Evolutionary conservation across 352 stramenopile genomes (phyloP).

Genomic region (Phytophthora foliorum): DNA sequence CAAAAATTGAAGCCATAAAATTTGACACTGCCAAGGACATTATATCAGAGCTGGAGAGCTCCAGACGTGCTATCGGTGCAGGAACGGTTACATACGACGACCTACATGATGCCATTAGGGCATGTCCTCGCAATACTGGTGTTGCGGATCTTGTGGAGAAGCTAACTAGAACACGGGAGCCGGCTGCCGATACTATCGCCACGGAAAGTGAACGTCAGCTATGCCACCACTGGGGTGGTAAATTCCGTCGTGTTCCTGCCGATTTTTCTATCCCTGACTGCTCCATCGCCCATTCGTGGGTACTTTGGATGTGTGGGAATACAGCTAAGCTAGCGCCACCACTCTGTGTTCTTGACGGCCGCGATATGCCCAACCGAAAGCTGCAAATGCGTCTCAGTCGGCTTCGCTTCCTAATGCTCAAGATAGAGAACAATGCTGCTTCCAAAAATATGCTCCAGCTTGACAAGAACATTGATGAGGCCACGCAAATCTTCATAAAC

Average conservation of each 20-base stretch:
- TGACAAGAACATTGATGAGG: neutral
- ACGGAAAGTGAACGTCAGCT: neutral
- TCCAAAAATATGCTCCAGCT: slow-evolving; percentile 5
- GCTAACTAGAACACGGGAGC: neutral
- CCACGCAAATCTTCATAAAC: neutral
- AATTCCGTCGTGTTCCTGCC: slow-evolving; percentile 10
- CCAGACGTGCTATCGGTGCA: slow-evolving; percentile 20
- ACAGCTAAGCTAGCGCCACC: slow-evolving; percentile 5
- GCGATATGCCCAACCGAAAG: slow-evolving; percentile 12
- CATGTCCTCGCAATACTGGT: slow-evolving; percentile 2
- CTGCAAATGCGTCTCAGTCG: slow-evolving; percentile 20
- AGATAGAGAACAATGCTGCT: slow-evolving; percentile 1
- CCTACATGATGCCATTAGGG: neutral
- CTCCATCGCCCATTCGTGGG: slow-evolving; percentile 6
- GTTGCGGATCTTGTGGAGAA: slow-evolving; percentile 1
- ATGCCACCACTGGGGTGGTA: slow-evolving; percentile 9
- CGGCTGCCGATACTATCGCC: neutral
- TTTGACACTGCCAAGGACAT: slow-evolving; percentile 11
- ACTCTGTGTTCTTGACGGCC: slow-evolving; percentile 2
- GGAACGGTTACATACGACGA: slow-evolving; percentile 12
- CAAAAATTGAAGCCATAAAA: slow-evolving; percentile 3
- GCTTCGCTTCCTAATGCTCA: slow-evolving; percentile 7
- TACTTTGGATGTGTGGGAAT: slow-evolving; percentile 16
- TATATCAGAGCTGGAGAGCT: slow-evolving; percentile 10
- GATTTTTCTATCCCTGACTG: slow-evolving; percentile 15